Base-by-base conservation (phyloP, 768 basidiomycete species). In the Sarcodon sp. region DNA sequence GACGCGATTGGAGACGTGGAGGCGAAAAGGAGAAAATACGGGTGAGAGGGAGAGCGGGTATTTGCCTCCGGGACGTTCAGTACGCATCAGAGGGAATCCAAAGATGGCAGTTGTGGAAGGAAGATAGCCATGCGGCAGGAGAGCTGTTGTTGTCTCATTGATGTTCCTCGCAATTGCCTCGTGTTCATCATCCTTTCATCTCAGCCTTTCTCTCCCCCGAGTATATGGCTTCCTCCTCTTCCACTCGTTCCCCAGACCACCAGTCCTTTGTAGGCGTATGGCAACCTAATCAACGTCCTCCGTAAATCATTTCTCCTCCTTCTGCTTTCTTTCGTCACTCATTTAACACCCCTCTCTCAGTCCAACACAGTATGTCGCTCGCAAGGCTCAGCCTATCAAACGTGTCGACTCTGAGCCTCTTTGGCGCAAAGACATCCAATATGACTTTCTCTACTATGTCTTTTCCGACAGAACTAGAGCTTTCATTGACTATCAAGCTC, bases 351-450 rank as follows among this genome's bases (percentile, higher is more conserved):
- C 60, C 73, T 76, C 55, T 61, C 64, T 55, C 51, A 66, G 64
- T 35, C 57, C 64, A 41, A 41, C 39, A 15, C 64, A 66, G 51
- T 67, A 67, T 52, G 59, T 64, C 43, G 64, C 63, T 43, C 55
- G 66, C 37, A 83, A 80, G 62, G 79, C 80, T 34, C 68, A 86
- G 50, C 83, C 85, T 46, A 87, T 87, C 64, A 87, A 87, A 66
- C 79, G 82, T 55, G 76, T 75, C 57, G 87, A 90, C 60, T 87
- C 84, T 10, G 86, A 88, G 57, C 83, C 86, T 47, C 71, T 92
- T 53, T 82, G 82, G 18, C 78, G 88, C 39, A 77, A 81, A 61
- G 89, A 91, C 64, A 77, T 91, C 46, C 87, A 92, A 66, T 89
- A 77, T 64, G 87, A 91, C 68, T 74, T 92, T 44, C 78, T 94